A percentile compares a stretch with the other conserved stretches of the same genome.
These are phyloP conservation scores for Ustilago curta DNA, from an alignment of 1,284 basidiomycete species.

Conservation along the genomic window DNA sequence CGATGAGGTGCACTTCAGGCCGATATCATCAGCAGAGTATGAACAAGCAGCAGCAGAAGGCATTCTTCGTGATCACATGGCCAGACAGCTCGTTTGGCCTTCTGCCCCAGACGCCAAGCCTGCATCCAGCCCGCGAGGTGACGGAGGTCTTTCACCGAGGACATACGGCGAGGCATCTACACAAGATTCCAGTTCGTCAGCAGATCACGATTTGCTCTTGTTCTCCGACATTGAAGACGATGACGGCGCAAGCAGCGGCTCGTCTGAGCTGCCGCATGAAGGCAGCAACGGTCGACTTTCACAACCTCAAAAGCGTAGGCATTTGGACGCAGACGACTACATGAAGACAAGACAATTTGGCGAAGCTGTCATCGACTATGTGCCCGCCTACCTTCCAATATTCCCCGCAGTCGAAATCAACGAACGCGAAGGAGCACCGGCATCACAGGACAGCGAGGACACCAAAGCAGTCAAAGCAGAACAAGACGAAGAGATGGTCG, in stretches of 20 bases:
- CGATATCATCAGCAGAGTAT: conserved; percentile 17
- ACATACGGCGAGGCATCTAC: conserved; percentile 15
- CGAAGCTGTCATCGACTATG: conserved; percentile 37
- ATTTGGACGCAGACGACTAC: background rate
- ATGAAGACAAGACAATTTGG: conserved; percentile 25
- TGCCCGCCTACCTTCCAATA: conserved; percentile 37
- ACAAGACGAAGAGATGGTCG: background rate
- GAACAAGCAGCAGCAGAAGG: conserved; percentile 34
- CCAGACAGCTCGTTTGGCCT: conserved; percentile 38
- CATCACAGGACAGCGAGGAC: background rate
- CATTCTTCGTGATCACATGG: conserved; percentile 24
- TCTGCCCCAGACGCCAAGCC: background rate
- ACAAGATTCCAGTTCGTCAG: conserved; percentile 26
- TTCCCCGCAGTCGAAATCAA: conserved; percentile 13
- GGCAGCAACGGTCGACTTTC: background rate
- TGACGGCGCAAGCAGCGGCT: conserved; percentile 3
- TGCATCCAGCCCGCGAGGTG: background rate
- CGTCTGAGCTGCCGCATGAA: background rate
- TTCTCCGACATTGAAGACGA: conserved; percentile 38
- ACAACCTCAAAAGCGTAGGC: conserved; percentile 18
- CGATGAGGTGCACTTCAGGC: conserved; percentile 25
- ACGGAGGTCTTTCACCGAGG: background rate
- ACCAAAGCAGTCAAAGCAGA: background rate
- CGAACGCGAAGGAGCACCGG: background rate
- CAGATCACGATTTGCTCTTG: conserved; percentile 13